Conservation (phyloP, 2,329 filamentous ascomycete species). For the Penicillium sp. region DNA sequence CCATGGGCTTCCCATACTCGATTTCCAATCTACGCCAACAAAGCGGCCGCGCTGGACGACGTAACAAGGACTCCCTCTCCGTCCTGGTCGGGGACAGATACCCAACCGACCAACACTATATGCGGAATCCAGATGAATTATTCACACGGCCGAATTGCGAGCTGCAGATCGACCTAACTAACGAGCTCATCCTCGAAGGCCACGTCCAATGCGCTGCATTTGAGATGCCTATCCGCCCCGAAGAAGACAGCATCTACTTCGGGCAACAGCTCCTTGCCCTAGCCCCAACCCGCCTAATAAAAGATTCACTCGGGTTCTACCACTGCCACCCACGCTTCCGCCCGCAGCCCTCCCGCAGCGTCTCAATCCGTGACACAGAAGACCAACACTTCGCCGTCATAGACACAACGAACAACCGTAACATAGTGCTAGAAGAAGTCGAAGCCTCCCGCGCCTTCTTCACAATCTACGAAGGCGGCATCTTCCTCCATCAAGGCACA, state of each 20-base stretch:
- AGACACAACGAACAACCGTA: slow-evolving; percentile 74
- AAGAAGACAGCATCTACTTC: slow-evolving; percentile 75
- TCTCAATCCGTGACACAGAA: slow-evolving; percentile 84
- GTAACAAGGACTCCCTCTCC: slow-evolving; percentile 90
- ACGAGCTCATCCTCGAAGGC: slow-evolving; percentile 86
- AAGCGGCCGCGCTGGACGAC: slow-evolving; percentile 83
- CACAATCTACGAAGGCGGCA: slow-evolving; percentile 93
- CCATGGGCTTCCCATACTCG: slow-evolving; percentile 90
- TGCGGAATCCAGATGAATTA: slow-evolving; percentile 92
- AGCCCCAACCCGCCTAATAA: slow-evolving; percentile 69
- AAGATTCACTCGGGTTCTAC: slow-evolving; percentile 76
- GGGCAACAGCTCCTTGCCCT: slow-evolving; percentile 69
- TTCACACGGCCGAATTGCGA: slow-evolving; percentile 86
- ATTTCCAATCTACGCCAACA: slow-evolving; percentile 94
- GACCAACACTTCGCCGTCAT: slow-evolving; percentile 94
- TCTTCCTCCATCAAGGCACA: slow-evolving; percentile 93
- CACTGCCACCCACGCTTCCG: slow-evolving; percentile 88
- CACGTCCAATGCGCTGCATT: slow-evolving; percentile 94
- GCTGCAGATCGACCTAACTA: slow-evolving; percentile 86
- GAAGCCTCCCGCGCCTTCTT: slow-evolving; percentile 94
- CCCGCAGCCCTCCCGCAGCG: slow-evolving; percentile 75
- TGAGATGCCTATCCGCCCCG: slow-evolving; percentile 86
- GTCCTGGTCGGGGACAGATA: slow-evolving; percentile 87
- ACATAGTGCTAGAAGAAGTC: slow-evolving; percentile 88
- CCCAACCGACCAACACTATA: slow-evolving; percentile 91